Base-by-base conservation (phyloP, 805 yeast genomes). In the Cyberlindnera sargentensis region DNA sequence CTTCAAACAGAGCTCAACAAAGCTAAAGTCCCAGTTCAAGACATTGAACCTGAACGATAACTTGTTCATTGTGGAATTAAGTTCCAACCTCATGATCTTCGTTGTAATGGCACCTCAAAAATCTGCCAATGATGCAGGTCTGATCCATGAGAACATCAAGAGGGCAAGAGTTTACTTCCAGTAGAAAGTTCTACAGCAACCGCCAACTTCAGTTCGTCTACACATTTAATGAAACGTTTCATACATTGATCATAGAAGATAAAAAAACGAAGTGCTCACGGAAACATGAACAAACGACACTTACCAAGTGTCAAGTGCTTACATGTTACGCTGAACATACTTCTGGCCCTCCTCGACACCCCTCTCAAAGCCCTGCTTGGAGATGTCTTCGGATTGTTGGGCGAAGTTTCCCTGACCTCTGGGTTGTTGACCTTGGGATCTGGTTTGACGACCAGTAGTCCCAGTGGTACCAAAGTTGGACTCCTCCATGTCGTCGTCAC, bases 1-100 rank as follows among this genome's bases (percentile, higher is more conserved):
- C 26, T 91, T 86, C 65, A 89, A 93, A 58, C 97, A 91, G 64
- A 84, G 95, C 52, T 88, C 93, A 36, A 80, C 85, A 41, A 90
- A 88, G 61, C 71, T 91, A 56, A 76, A 95, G 57, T 78, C 96
- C 4, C 90, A 87, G 53, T 87, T 91, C 63, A 82, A 76, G 50
- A 82, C 85, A 38, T 65, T 91, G 40, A 78, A 84, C 20, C 71
- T 91, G 31, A 80, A 83, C 46, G 95, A 68, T 40, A 60, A 61
- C 8, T 57, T 69, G 3, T 68, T 80, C 39, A 73, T 79, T 32
- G 78, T 76, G 46, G 75, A 77, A 25, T 64, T 79, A 36, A 77
- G 83, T 7, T 73, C 78, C 31, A 79, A 79, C 50, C 68, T 79
- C 67, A 78, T 76, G 61, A 75, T 80, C 38, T 78, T 79, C 71